phyloP scores from a whole-genome alignment of 1,284 basidiomycete species.

The Heliocybe sulcata region DNA sequence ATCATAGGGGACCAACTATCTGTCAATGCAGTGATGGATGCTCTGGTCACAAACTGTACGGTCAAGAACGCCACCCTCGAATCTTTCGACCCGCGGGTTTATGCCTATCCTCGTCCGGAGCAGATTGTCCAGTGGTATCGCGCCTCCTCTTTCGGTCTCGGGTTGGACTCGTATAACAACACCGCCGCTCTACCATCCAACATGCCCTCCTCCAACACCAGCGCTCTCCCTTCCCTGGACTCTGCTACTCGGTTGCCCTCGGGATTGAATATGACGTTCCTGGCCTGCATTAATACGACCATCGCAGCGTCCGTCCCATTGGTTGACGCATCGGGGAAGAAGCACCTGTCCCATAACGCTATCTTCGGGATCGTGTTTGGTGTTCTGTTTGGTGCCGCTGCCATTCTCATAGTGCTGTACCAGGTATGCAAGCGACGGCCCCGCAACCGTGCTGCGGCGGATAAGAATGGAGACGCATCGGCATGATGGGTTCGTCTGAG shows the following conservation, averaged over 20 bases:
- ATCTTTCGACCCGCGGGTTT: neutral
- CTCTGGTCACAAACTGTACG: conserved; percentile 14
- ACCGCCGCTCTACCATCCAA: conserved; percentile 13
- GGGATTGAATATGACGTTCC: conserved; percentile 10
- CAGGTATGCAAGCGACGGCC: no score
- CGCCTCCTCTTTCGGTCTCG: conserved; percentile 17
- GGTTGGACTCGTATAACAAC: conserved; percentile 17
- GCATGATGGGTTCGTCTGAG: no score
- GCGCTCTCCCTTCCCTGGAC: conserved; percentile 1
- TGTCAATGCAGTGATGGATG: conserved; percentile 13
- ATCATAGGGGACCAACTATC: conserved; percentile 17
- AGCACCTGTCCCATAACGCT: no score
- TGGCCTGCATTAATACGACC: conserved; percentile 14
- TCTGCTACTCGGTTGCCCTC: conserved; percentile 11
- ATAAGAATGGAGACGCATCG: no score
- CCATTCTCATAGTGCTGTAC: no score
- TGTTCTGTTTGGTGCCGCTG: no score
- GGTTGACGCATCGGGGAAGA: no score
- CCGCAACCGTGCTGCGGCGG: no score
- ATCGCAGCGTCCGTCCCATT: conserved; percentile 12
- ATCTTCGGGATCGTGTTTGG: no score
- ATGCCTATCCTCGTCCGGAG: conserved; percentile 10
- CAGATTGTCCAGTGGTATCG: conserved; percentile 22
- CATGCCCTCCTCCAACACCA: conserved; percentile 7
- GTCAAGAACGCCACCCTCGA: conserved; percentile 10